phyloP scores from a whole-genome alignment of 2,329 filamentous ascomycete species.

The Cladosporium halotolerans region DNA sequence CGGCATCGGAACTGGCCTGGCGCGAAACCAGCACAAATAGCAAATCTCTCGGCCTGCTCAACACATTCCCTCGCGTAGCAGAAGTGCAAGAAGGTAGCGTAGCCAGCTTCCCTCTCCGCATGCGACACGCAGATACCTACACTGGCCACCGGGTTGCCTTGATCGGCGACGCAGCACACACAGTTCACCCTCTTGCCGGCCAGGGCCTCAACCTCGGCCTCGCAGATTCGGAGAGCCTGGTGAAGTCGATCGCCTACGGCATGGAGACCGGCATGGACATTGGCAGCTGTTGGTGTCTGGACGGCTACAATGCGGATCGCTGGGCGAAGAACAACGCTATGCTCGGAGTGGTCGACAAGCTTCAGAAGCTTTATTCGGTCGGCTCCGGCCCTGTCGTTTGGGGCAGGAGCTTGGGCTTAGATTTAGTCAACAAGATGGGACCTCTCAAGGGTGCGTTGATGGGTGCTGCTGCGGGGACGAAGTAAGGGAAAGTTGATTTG shows the following conservation, averaged over 20 bases:
- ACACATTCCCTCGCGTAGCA: constrained; percentile 50
- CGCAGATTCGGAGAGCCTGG: constrained; percentile 76
- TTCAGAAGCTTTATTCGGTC: constrained; percentile 87
- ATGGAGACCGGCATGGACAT: constrained; percentile 82
- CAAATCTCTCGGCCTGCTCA: constrained; percentile 32
- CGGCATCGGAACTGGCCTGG: constrained; percentile 65
- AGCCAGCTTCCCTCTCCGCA: constrained; percentile 83
- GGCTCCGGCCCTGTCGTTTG: constrained; percentile 73
- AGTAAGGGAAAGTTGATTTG: not conserved
- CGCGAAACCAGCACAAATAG: constrained; percentile 63
- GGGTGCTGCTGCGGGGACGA: constrained; percentile 51
- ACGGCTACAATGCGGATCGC: constrained; percentile 72
- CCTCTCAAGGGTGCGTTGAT: constrained; percentile 82
- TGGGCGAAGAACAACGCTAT: constrained; percentile 75
- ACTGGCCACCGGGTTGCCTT: constrained; percentile 84
- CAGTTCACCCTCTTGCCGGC: constrained; percentile 86
- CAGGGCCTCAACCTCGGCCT: constrained; percentile 93
- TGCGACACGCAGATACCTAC: constrained; percentile 93
- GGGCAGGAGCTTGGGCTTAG: constrained; percentile 69
- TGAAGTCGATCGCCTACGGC: constrained; percentile 66
- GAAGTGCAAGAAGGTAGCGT: constrained; percentile 72
- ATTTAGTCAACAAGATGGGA: constrained; percentile 65
- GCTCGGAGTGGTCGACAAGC: constrained; percentile 75
- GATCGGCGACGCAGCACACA: constrained; percentile 91
- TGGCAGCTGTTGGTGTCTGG: constrained; percentile 69